Evolutionary conservation across 1,139 yeast genomes (phyloP).

Genomic region (Protomyces inundatus): DNA sequence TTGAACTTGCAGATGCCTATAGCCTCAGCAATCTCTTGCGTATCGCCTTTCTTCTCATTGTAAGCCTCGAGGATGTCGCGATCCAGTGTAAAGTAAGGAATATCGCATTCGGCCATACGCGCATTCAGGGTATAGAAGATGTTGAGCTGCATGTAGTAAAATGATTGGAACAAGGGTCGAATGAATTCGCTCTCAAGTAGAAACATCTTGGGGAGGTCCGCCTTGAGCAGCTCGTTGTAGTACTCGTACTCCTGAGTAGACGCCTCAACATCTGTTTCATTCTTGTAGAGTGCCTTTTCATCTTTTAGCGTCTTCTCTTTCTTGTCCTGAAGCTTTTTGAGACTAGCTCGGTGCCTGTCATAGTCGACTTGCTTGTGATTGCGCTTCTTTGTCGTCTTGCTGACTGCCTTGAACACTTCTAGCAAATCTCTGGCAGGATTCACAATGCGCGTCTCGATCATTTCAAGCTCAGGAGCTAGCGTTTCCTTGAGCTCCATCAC

Average conservation of each 20-base stretch:
- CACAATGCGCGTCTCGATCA: constrained; percentile 83
- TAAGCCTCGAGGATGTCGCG: constrained; percentile 75
- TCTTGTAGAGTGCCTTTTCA: constrained; percentile 81
- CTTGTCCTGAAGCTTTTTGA: constrained; percentile 70
- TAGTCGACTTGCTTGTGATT: constrained; percentile 92
- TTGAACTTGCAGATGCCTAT: constrained; percentile 86
- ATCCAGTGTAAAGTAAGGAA: constrained; percentile 80
- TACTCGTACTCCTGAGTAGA: constrained; percentile 96
- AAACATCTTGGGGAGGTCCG: constrained; percentile 80
- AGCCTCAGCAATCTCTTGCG: constrained; percentile 82
- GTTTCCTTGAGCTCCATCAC: constrained; percentile 80
- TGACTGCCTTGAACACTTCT: constrained; percentile 69
- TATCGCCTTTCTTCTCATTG: constrained; percentile 73
- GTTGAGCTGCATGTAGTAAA: constrained; percentile 96
- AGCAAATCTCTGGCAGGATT: constrained; percentile 88
- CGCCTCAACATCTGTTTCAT: constrained; percentile 81
- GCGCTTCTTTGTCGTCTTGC: constrained; percentile 92
- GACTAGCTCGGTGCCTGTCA: constrained; percentile 71
- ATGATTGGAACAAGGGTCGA: constrained; percentile 84
- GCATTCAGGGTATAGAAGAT: constrained; percentile 87
- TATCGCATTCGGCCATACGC: constrained; percentile 91
- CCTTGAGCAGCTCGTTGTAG: constrained; percentile 88
- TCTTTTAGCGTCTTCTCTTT: constrained; percentile 80
- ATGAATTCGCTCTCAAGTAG: constrained; percentile 86
- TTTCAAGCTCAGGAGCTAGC: constrained; percentile 84